Percentiles rank a stretch among this genome's conserved stretches.
phyloP scores from a whole-genome alignment of 202 grass and related monocot genomes.

The Dendrocalamus latiflorus region DNA sequence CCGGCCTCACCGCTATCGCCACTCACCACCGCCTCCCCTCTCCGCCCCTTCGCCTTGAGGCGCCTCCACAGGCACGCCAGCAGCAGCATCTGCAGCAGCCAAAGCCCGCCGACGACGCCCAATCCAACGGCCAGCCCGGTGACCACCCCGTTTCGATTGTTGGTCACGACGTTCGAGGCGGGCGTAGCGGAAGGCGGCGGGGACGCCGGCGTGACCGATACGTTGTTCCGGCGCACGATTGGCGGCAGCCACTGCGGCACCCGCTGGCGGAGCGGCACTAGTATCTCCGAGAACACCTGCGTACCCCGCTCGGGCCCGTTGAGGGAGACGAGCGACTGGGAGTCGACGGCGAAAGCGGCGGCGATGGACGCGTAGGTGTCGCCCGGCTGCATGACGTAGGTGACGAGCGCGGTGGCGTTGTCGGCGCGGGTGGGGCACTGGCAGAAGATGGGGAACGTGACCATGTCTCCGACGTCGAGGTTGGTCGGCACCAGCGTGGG shows the following conservation, averaged over 20 bases:
- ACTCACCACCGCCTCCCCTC: constrained; percentile 12
- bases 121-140: constrained; percentile 55
- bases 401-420: constrained; percentile 52
- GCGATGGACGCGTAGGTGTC: constrained; percentile 78
- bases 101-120: constrained; percentile 49
- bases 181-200: constrained; percentile 40
- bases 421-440: constrained; percentile 53
- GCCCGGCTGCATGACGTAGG: constrained; percentile 74
- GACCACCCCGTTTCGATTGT: constrained; percentile 51
- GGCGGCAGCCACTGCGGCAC: constrained; percentile 46
- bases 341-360: constrained; percentile 47
- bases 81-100: constrained; percentile 53
- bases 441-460: constrained; percentile 89
- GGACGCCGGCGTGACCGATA: constrained; percentile 6
- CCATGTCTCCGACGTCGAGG: constrained; percentile 51
- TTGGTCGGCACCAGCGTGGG: too few relatives aligned
- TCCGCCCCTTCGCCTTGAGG: constrained; percentile 24
- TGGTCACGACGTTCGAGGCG: background rate
- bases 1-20: constrained; percentile 28
- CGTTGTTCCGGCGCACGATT: constrained; percentile 42
- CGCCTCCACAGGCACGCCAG: constrained; percentile 47
- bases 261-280: constrained; percentile 55
- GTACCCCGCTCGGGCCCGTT: constrained; percentile 63
- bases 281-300: constrained; percentile 35
- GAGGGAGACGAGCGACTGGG: constrained; percentile 50